Base-by-base conservation (phyloP, 192 early-diverging fungal genomes). In the Backusella luteola region DNA sequence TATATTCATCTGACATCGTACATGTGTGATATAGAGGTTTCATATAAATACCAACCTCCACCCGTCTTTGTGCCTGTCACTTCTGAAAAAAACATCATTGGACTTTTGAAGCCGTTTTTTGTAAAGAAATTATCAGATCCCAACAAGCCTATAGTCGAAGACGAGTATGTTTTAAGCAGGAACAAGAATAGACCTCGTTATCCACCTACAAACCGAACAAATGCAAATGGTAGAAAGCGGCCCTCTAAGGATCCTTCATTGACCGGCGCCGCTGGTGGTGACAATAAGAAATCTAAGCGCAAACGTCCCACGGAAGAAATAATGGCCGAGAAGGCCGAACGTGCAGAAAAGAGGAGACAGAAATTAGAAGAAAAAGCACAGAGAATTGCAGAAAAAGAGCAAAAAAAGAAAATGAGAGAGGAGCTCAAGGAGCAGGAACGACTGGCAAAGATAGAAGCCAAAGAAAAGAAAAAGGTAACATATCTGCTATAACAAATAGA, bases 41-140 rank as follows among this genome's bases (percentile, higher is more conserved):
- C 32, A 26, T 36, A 84, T 21, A 80, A 86, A 26, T 85, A 89
- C 34, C 79, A 78, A 46, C 84, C 83, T 3, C 86, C 93, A 1
- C 83, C 85, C 11, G 84, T 87, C 0, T 98, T 94, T 86, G 34
- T 81, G 19, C 92, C 94, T 3, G 78, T 96, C 44, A 71, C 76
- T 1, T 83, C 89, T 26, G 80, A 88, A 0, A 73, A 79, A 4
- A 84, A 82, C n/a, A 87, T 92, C 12, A 95, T 98, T 79, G 93
- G 93, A 7, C 77, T 98, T 15, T 76, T 98, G 67, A 82, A 85
- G 38, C 80, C 81, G 9, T 94, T 92, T 66, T 93, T 92, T 63
- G 68, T 73, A 52, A 81, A 90, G 74, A 89, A 90, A 52, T 73
- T 88, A 38, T 56, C 71, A 52, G 78, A 78, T 19, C 14, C 66